Conservation (phyloP, 2,329 filamentous ascomycete genomes). For the Didymella arachidicola region DNA sequence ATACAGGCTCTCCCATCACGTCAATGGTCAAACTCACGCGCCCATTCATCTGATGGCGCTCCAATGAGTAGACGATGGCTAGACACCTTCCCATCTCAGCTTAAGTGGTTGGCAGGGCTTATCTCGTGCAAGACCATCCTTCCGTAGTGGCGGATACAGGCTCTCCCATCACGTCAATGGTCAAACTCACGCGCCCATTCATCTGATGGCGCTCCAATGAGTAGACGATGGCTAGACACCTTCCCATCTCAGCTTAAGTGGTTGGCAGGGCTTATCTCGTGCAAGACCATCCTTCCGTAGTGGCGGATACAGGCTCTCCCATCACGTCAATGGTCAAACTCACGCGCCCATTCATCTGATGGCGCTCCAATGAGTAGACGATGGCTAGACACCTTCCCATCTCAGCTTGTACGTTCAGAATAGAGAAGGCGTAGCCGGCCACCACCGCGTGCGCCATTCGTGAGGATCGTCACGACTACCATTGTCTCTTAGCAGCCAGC, state of each 20-base stretch:
- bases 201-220: constrained; percentile 15
- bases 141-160: constrained; percentile 2
- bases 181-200: constrained; percentile 15
- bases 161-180: constrained; percentile 15
- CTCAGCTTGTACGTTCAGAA: constrained; percentile 6
- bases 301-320: constrained; percentile 6
- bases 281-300: constrained; percentile 21
- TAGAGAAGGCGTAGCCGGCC: constrained; percentile 12
- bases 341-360: constrained; percentile 17
- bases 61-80: too few species aligned
- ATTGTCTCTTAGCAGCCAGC: constrained; percentile 7
- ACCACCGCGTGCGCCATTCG: constrained; percentile 14
- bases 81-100: too few species aligned
- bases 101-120: constrained; percentile 24
- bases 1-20: too few species aligned
- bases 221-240: constrained; percentile 13
- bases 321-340: constrained; percentile 13
- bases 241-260: constrained; percentile 15
- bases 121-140: constrained; percentile 26
- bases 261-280: constrained; percentile 25
- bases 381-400: constrained; percentile 16
- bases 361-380: constrained; percentile 15
- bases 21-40: too few species aligned
- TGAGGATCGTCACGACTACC: constrained; percentile 15
- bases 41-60: too few species aligned